These are phyloP conservation scores for Mortierella sp. DNA, from an alignment of 371 early-diverging fungal species.

Conservation along the genomic window DNA sequence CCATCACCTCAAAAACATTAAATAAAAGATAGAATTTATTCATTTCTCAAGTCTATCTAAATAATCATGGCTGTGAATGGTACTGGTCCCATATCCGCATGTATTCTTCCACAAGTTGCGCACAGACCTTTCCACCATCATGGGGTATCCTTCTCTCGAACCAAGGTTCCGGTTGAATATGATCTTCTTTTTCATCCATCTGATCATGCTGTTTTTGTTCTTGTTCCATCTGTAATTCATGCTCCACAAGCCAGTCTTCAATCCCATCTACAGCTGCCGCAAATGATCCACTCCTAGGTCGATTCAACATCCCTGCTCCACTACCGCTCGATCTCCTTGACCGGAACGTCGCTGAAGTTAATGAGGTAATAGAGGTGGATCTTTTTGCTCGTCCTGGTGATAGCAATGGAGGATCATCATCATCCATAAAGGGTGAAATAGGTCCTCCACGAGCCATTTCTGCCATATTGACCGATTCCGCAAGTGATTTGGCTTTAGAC, in stretches of 20 bases:
- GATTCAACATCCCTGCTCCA: background rate
- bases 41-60: background rate
- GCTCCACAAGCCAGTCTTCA: slow-evolving; percentile 4
- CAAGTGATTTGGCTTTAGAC: slow-evolving; percentile 23
- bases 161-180: slow-evolving; percentile 6
- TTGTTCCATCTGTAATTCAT: background rate
- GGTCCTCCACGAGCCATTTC: slow-evolving; percentile 41
- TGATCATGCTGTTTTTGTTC: background rate
- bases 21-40: background rate
- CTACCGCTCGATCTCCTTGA: background rate
- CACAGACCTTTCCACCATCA: slow-evolving; percentile 68
- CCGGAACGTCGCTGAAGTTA: slow-evolving; percentile 22
- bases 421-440: slow-evolving; percentile 12
- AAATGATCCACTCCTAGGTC: slow-evolving; percentile 7
- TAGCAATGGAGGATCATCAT: slow-evolving; percentile 15
- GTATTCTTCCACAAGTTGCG: slow-evolving; percentile 60
- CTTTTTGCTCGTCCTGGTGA: slow-evolving; percentile 24
- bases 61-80: background rate
- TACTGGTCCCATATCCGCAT: slow-evolving; percentile 36
- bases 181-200: slow-evolving; percentile 1
- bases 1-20: background rate
- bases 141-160: slow-evolving; percentile 58
- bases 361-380: slow-evolving; percentile 20
- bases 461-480: slow-evolving; percentile 33
- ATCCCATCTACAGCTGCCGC: background rate